Base-by-base conservation (phyloP, 1,139 yeast species). In the Scheffersomyces quercinus region DNA sequence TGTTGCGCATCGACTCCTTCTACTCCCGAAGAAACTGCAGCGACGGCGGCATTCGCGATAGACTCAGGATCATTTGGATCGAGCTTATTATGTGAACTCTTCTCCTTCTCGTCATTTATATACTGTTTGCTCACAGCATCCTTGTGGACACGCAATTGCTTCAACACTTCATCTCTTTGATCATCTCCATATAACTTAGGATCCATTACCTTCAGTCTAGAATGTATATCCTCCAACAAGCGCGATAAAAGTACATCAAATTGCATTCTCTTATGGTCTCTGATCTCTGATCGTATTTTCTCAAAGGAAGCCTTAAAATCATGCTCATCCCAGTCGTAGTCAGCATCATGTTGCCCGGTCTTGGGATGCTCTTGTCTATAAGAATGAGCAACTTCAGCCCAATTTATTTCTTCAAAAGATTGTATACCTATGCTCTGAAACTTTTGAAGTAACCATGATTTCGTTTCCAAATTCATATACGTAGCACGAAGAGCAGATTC, bases 391-490 rank as follows among this genome's bases (percentile, higher is more conserved):
- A 59, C 41, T 40, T 50, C 58, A 32, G 79, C 77, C 95, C 95
- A 87, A 56, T 85, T 85, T 7, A 84, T 74, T 36, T 73, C 70
- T n/a, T 76, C 76, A 24, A 73, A 65, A 13, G 73, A 67, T 10
- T 72, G 67, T 48, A 67, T 77, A 6, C 74, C 79, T 41, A 76
- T 56, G 52, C 77, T 75, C 56, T 76, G 75, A 41, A 82, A 51
- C 52, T 77, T 68, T 48, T 75, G 68, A 48, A 81, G 55, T 39
- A 87, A 58, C 87, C 93, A 84, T 35, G 75, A 55, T 51, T 77
- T 76, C 36, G 84, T 82, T 13, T 67, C 68, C 4, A 66, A 58
- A 30, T 73, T 73, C 72, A 84, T 81, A 29, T 65, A 67, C 16
- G 77, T 66, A 4, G 82, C 72, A 41, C 83, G 70, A 16, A 65